Evolutionary conservation across 164 flowering plant species (phyloP).

Genomic region (Sedum album): DNA sequence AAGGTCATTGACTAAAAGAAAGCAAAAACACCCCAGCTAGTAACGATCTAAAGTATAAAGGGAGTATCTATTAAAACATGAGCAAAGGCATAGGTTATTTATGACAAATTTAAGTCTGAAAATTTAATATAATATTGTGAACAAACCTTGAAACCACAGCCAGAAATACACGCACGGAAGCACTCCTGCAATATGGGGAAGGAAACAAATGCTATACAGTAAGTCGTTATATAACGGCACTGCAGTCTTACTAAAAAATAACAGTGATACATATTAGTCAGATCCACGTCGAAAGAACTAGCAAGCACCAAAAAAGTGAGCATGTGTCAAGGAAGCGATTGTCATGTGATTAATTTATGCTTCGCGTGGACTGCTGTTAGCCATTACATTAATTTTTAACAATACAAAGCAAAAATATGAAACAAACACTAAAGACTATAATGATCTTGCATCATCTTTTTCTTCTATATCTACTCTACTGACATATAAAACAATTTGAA

Average conservation of each 20-base stretch:
- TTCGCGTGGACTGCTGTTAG: neutral
- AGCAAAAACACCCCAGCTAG: too few species aligned
- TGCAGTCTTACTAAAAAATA: too few species aligned
- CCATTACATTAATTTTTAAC: neutral
- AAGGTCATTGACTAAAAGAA: too few species aligned
- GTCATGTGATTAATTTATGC: neutral
- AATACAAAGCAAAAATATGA: neutral
- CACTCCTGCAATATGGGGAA: neutral
- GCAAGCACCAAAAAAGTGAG: neutral
- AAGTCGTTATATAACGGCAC: neutral
- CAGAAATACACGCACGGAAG: constrained; percentile 4
- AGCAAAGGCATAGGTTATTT: too few species aligned
- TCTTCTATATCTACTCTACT: neutral
- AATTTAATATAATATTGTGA: neutral
- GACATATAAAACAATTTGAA: neutral
- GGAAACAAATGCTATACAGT: neutral
- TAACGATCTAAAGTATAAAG: too few species aligned
- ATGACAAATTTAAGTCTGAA: neutral
- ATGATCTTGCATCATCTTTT: neutral
- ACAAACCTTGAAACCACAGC: constrained; percentile 7
- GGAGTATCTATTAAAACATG: too few species aligned
- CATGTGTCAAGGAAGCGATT: neutral
- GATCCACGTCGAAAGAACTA: too few species aligned
- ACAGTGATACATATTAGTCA: too few species aligned
- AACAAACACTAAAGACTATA: neutral